Percentiles rank a stretch among this genome's conserved stretches.
phyloP scores from a whole-genome alignment of 2,329 filamentous ascomycete species.

The Kalmusia sp. region DNA sequence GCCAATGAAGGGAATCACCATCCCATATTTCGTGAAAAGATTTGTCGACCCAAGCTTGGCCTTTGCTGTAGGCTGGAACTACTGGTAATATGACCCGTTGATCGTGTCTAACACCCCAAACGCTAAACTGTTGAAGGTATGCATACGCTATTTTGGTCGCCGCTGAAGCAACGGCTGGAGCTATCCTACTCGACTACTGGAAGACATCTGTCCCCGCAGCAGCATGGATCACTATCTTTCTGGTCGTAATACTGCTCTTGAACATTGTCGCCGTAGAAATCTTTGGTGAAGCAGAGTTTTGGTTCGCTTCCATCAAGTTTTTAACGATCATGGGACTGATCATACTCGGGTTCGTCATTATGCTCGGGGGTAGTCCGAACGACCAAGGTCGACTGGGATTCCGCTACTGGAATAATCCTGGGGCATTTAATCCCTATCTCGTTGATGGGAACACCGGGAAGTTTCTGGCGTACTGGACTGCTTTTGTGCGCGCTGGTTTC shows the following conservation, averaged over 20 bases:
- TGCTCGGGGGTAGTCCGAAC: constrained; percentile 44
- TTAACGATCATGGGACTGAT: constrained; percentile 46
- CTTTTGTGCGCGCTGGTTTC: constrained; percentile 61
- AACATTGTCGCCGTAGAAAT: constrained; percentile 45
- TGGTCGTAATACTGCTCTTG: constrained; percentile 41
- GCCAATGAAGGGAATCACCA: constrained; percentile 47
- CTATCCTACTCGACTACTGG: constrained; percentile 46
- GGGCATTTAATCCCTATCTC: constrained; percentile 55
- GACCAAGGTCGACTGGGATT: constrained; percentile 60
- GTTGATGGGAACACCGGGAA: constrained; percentile 65
- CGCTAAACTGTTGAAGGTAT: constrained; percentile 21
- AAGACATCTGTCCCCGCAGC: constrained; percentile 37
- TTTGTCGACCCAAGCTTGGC: constrained; percentile 57
- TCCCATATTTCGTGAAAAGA: constrained; percentile 47
- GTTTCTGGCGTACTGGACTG: constrained; percentile 67
- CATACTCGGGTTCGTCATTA: constrained; percentile 44
- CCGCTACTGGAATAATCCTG: constrained; percentile 72
- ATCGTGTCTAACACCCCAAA: not conserved
- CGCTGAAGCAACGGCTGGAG: constrained; percentile 42
- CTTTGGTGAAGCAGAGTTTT: constrained; percentile 58
- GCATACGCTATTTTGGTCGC: constrained; percentile 45
- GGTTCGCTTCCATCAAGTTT: constrained; percentile 60
- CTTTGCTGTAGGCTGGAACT: constrained; percentile 44
- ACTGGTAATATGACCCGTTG: constrained; percentile 24
- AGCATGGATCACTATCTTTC: constrained; percentile 47